Percentiles rank a stretch among this genome's conserved stretches.
phyloP scores from a whole-genome alignment of 2,329 filamentous ascomycete species.

The Phialophora chinensis region DNA sequence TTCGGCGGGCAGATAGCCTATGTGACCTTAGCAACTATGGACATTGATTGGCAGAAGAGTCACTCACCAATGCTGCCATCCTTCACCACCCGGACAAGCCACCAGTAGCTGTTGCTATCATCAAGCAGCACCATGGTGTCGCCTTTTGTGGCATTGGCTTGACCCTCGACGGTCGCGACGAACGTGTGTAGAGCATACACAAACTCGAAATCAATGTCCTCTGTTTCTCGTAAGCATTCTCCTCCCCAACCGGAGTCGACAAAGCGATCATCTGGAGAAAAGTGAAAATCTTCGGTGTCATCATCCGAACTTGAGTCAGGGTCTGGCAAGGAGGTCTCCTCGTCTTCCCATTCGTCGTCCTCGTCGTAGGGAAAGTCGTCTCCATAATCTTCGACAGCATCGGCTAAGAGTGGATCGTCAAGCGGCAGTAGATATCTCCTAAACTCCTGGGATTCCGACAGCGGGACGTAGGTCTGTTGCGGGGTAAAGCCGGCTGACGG shows the following conservation, averaged over 20 bases:
- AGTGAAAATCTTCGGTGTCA: conserved; percentile 66
- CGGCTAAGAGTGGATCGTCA: conserved; percentile 50
- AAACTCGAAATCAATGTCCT: conserved; percentile 99
- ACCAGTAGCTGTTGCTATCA: conserved; percentile 99
- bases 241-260: conserved; percentile 75
- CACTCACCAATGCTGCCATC: conserved; percentile 85
- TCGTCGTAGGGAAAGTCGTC: conserved; percentile 27
- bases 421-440: conserved; percentile 50
- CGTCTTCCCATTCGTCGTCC: conserved; percentile 38
- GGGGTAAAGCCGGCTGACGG: not conserved
- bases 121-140: conserved; percentile 98
- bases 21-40: conserved; percentile 36
- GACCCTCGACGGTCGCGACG: conserved; percentile 94
- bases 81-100: conserved; percentile 95
- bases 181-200: conserved; percentile 98
- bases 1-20: conserved; percentile 93
- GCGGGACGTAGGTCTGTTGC: conserved; percentile 16
- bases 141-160: conserved; percentile 97
- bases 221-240: conserved; percentile 88
- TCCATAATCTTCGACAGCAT: conserved; percentile 30
- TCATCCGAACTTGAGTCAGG: conserved; percentile 59
- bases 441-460: conserved; percentile 39
- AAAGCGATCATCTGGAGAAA: conserved; percentile 65
- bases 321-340: conserved; percentile 48
- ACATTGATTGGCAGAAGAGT: conserved; percentile 1